Evolutionary conservation across 805 yeast genomes (phyloP), one percentile per base, ranked within the genome.

Genomic region (Monosporozyma siamensis): DNA sequence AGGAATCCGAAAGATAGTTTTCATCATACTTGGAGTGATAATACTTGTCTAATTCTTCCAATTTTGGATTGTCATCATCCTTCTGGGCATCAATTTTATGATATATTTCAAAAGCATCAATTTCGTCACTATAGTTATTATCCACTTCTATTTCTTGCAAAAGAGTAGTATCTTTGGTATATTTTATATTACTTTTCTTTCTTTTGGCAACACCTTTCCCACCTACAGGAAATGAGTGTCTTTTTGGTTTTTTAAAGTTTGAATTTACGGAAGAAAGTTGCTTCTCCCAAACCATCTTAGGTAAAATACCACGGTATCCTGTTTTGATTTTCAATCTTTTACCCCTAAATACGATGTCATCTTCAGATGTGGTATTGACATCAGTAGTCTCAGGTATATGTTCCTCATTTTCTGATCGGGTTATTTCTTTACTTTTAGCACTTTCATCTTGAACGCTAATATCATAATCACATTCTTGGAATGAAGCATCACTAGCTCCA

Each of bases 291-390:
- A 57, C 59, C 38, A 50, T 43, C 34, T 48, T 52, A 4, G 66
- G 66, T 15, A 61, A 44, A 14, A 61, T 49, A 15, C 66, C 66
- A 24, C 55, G 48, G 38, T 54, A 61, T 1, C 63, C 66, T 4
- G 53, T 55, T 37, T 49, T 54, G 17, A 61, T 36, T 38, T 51
- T 55, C 2, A 60, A 27, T 14, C 45, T 44, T 32, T 50, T 48
- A 7, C 66, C 66, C 50, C 66, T 51, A 27, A 56, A 59, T 12
- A 44, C 15, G 3, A 54, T 42, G 5, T 48, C 43, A n/a, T 46
- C 50, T 5, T 21, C 30, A 15, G 39, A 46, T 14, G 18, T 17
- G 26, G 40, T 4, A 4, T 31, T 20, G 11, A 26, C 25, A 10
- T 48, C 42, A 17, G 23, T 14, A 4, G 12, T 14, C 9, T 6